Evolutionary conservation across 2,329 filamentous ascomycete species (phyloP).

Genomic region (Cercospora citrullina): DNA sequence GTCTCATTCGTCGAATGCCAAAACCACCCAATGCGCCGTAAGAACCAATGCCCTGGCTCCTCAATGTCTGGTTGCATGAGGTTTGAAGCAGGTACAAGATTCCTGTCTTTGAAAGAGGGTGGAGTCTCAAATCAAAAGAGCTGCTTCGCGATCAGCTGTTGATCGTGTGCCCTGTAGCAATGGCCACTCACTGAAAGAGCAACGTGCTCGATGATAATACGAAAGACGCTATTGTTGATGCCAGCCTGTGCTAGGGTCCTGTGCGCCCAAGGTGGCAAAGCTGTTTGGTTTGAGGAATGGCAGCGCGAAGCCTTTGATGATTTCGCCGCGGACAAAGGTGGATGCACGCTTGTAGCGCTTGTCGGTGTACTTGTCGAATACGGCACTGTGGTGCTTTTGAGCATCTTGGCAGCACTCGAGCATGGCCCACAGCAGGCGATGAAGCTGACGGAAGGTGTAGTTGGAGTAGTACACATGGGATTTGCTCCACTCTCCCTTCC

Average conservation of each 20-base stretch:
- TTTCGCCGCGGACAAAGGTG: slow-evolving; percentile 72
- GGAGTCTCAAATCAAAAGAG: slow-evolving; percentile 21
- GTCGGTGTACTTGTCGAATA: slow-evolving; percentile 90
- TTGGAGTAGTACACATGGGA: slow-evolving; percentile 90
- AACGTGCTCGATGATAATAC: slow-evolving; percentile 3
- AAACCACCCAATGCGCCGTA: slow-evolving; percentile 21
- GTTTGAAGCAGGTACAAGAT: slow-evolving; percentile 19
- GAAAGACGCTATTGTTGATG: slow-evolving; percentile 17
- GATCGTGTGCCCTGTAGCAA: not conserved
- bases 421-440: slow-evolving; percentile 73
- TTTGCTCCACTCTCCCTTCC: slow-evolving; percentile 83
- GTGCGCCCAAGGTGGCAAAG: slow-evolving; percentile 22
- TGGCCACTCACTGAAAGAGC: slow-evolving; percentile 13
- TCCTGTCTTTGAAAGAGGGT: slow-evolving; percentile 22
- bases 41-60: slow-evolving; percentile 23
- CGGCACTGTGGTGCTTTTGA: slow-evolving; percentile 76
- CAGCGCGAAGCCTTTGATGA: slow-evolving; percentile 61
- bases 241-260: slow-evolving; percentile 24
- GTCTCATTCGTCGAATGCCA: slow-evolving; percentile 28
- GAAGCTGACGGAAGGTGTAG: slow-evolving; percentile 84
- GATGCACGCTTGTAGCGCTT: slow-evolving; percentile 85
- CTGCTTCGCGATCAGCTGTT: slow-evolving; percentile 9
- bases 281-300: slow-evolving; percentile 34
- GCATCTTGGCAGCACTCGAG: slow-evolving; percentile 85
- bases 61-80: slow-evolving; percentile 18